Evolutionary conservation across 2,329 filamentous ascomycete genomes (phyloP), one percentile per base, ranked within the genome.

Genomic region (Shiraia sp.): DNA sequence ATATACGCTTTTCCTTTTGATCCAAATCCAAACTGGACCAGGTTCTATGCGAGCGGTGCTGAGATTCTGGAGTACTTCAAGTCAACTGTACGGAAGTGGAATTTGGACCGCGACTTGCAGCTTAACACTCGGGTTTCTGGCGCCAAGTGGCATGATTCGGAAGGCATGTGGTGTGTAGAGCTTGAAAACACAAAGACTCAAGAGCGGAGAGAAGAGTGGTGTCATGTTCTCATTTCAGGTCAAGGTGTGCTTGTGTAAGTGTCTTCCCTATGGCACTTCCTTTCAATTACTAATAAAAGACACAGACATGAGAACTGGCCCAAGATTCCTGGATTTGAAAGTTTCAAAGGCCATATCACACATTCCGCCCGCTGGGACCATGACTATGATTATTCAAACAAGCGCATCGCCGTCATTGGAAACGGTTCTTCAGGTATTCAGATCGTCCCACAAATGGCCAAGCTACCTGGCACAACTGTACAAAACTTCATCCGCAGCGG

Each of bases 351-450:
- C 4, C 77, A 76, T 55, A 63, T 71, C 44, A 78, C 75, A 68
- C 79, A 82, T 47, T 78, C 76, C 1, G 78, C 79, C 4, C 61
- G 76, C 22, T 82, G 79, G 79, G 78, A 81, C 41, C 59, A 55
- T 26, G 32, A 40, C 23, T 53, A 46, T n/a, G 52, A 57, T 22
- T 55, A 51, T 14, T 36, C 37, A 3, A 45, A 44, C 19, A 57
- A 59, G 39, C 39, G 43, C 10, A 50, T 57, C 13, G 53, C 51
- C 6, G 48, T 59, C n/a, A 52, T 59, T 14, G 51, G 56, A 1
- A 57, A 57, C 25, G 53, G 56, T 5, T 49, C 41, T 9, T 54
- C 47, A 9, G 51, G 40, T 3, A 56, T 57, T 13, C 53, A 57
- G 31, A 54, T 59, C 6, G 44, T 59, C 6, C 56, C 51, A 3